A percentile compares a stretch with the other conserved stretches of the same genome.
Evolutionary conservation across 2,329 filamentous ascomycete genomes (phyloP).

Genomic region (Cryphonectria parasitica): DNA sequence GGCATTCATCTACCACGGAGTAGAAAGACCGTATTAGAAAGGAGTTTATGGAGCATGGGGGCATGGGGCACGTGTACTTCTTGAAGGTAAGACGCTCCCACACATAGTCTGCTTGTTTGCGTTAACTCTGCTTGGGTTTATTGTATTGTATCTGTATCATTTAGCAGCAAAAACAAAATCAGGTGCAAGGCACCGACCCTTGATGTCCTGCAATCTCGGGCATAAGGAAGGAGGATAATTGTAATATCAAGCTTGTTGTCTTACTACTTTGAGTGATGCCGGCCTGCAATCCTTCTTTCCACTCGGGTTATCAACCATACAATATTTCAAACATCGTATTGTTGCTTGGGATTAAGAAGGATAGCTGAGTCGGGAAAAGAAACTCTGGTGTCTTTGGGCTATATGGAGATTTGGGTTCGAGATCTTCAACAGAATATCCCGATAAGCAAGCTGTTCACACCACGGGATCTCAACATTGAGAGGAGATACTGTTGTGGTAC

Average conservation of each 20-base stretch:
- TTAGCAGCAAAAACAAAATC: neutral
- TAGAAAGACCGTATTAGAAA: neutral
- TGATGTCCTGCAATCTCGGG: neutral
- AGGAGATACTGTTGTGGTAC: neutral
- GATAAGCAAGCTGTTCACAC: no score
- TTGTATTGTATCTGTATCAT: constrained; percentile 3
- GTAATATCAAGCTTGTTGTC: neutral
- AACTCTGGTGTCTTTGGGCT: neutral
- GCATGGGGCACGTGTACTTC: constrained; percentile 14
- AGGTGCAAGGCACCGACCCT: neutral
- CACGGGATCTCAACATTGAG: neutral
- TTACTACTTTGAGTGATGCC: neutral
- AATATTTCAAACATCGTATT: neutral
- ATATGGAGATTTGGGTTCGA: neutral
- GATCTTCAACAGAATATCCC: neutral
- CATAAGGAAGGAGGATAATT: neutral
- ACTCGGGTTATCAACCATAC: neutral
- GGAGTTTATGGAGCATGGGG: constrained; percentile 11
- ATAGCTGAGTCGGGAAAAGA: neutral
- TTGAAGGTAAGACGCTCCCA: constrained; percentile 12
- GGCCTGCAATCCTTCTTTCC: neutral
- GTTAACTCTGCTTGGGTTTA: neutral
- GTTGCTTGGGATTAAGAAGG: neutral
- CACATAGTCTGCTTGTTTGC: neutral
- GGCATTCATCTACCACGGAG: constrained; percentile 1